Base-by-base conservation (phyloP, 257 asterid species). In the Nemophila menziesii region DNA sequence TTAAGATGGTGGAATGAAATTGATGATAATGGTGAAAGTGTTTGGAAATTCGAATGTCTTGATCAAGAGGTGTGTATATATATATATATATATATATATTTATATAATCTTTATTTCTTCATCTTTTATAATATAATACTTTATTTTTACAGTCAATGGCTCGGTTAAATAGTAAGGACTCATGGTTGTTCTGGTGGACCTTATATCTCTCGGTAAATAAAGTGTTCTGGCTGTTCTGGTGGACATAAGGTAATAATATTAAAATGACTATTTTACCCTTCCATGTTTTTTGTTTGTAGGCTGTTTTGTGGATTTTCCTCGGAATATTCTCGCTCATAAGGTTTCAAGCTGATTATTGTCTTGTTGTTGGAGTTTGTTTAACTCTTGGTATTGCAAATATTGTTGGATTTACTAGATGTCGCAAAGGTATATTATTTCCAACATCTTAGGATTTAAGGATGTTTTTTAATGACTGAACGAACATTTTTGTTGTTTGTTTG, bases 171-270 rank as follows among this genome's bases (percentile, higher is more conserved):
- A 82, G 80, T 80, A 84, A 89, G 79, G 98, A 89, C 62, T 80
- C 98, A 44, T 84, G 98, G 98, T 79, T 89, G 22, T 89, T 89
- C 67, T 84, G 98, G 98, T 89, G 98, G 98, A 89, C 98, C 36
- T 64, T 89, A 44, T 89, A 83, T 67, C 72, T 89, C 45, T 63
- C 95, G 19, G 97, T 83, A 72, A 70, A 92, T 41, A 41, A 22
- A n/a, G n/a, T n/a, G n/a, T n/a, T n/a, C n/a, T n/a, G n/a, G n/a
- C n/a, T n/a, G n/a, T n/a, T n/a, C n/a, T n/a, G n/a, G n/a, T n/a
- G n/a, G n/a, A n/a, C n/a, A n/a, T n/a, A n/a, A n/a, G n/a, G n/a
- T n/a, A n/a, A n/a, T n/a, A n/a, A n/a, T n/a, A n/a, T n/a, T n/a
- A n/a, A n/a, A n/a, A n/a, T n/a, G n/a, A n/a, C n/a, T n/a, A n/a